phyloP scores from a whole-genome alignment of 768 basidiomycete genomes.

The Phanerochaete sordida region DNA sequence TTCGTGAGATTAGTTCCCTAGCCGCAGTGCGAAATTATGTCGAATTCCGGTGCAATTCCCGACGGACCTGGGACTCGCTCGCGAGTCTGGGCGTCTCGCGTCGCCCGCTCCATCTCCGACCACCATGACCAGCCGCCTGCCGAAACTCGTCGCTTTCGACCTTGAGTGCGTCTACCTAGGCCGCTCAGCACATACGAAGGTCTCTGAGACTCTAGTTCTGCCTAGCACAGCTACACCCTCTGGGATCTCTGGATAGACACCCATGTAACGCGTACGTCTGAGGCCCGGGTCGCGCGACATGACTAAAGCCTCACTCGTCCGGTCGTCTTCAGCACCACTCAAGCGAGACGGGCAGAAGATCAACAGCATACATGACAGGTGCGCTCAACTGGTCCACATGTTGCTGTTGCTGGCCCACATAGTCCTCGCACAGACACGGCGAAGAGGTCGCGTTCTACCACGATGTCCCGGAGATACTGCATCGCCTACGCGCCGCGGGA shows the following conservation, averaged over 20 bases:
- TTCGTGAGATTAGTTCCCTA: no score
- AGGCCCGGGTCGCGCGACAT: background rate
- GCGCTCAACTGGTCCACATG: conserved; percentile 2
- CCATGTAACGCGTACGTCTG: conserved; percentile 52
- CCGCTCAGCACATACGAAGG: background rate
- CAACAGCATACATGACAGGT: conserved; percentile 53
- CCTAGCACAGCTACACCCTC: conserved; percentile 65
- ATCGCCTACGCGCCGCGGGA: conserved; percentile 44
- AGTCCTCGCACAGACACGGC: conserved; percentile 38
- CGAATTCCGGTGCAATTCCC: no score
- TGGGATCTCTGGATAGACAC: conserved; percentile 90
- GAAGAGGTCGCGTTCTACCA: conserved; percentile 65
- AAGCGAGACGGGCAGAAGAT: conserved; percentile 40
- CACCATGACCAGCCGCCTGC: conserved; percentile 36
- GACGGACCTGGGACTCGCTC: no score
- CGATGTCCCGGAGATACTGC: conserved; percentile 73
- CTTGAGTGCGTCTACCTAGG: conserved; percentile 53
- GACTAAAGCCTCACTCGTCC: background rate
- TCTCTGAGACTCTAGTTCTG: conserved; percentile 5
- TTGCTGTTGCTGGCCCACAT: no score
- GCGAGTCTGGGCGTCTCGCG: background rate
- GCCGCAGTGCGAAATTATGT: no score
- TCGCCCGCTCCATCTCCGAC: background rate
- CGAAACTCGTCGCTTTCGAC: conserved; percentile 75
- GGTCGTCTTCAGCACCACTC: conserved; percentile 43